Evolutionary conservation across 139 green algal species (phyloP), one percentile per base, ranked within the genome.

Genomic region (Raphidocelis subcapitata): DNA sequence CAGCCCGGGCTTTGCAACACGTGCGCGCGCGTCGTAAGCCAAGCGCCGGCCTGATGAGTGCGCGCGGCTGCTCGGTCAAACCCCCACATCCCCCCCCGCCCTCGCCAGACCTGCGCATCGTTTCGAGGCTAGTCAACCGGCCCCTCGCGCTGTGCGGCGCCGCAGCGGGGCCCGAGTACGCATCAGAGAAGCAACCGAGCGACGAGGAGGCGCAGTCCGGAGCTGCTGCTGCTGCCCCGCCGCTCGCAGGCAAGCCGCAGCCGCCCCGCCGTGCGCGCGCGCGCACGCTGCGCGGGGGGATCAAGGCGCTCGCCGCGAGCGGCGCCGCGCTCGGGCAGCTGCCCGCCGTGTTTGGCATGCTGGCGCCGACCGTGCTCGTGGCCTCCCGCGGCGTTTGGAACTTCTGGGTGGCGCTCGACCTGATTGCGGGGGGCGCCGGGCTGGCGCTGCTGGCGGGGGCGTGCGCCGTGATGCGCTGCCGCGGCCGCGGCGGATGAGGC

Each of bases 321-420:
- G 14, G 8, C 20, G 14, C 21, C 8, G 37, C 14, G 4, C 15
- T 44, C 15, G 60, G 60, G 60, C 60, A 66, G 60, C 60, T 66
- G 60, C 60, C 60, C 31, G 15, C 5, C 29, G 60, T 44, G 8
- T 66, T 66, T 44, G 60, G 60, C 20, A 8, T 66, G 60, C 31
- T 66, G 28, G 60, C 60, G 28, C 60, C 60, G 4, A 44, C 41
- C 4, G 28, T 66, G 60, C 20, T 66, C 20, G 29, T 49, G 8
- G 60, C 5, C 8, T 49, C 31, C 60, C 32, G 37, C 15, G 28
- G 60, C 8, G 18, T 66, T 8, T 66, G 60, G 60, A 66, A 66
- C 23, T 66, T 66, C 60, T 66, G 60, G 60, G 29, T 66, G 4
- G 60, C 28, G 28, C 5, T 66, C 18, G 60, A 66, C 32, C 60